Base-by-base conservation (phyloP, 208 protist genomes). In the Trypanosomatidae sp. region DNA sequence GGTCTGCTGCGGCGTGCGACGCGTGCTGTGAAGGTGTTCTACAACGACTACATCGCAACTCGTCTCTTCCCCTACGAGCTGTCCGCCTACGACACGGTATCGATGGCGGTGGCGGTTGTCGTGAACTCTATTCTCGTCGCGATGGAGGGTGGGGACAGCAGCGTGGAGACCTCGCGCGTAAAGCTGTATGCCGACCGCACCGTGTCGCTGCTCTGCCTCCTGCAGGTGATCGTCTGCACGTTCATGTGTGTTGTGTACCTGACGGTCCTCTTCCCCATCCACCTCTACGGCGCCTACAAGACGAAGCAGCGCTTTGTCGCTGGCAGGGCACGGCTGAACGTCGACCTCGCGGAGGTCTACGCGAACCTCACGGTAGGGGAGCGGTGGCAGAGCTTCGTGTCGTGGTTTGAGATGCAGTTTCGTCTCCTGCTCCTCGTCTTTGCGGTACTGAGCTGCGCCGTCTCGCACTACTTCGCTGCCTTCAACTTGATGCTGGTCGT, bases 401-500 rank as follows among this genome's bases (percentile, higher is more conserved):
- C 79, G 15, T 85, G 78, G 73, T 94, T 90, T 56, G 77, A 67
- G 15, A 75, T 84, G 55, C 81, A 86, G 50, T 86, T 92, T 67
- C 86, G 88, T 62, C 43, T 88, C 52, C 83, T 81, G 74, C 70
- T 91, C 10, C 72, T 91, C 25, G 15, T 88, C 46, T 86, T 91
- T 53, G 85, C 90, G 8, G 44, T 81, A 1, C 71, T 95, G n/a
- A 90, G 87, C 76, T 80, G 82, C 33, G 50, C 77, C 44, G 74
- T 90, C 46, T 88, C 86, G 52, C 79, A 79, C n/a, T 92, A 90
- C 75, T 92, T 94, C 79, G 86, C 88, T 19, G 87, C 89, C 36
- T 86, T 93, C 62, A 87, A 94, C 76, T 69, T 96, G 30, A 81
- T 91, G 71, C 76, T 89, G 44, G 72, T 91, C 39, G 82, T 96